Conservation (phyloP, 2,329 filamentous ascomycete genomes). For the Bimuria novae-zelandiae region DNA sequence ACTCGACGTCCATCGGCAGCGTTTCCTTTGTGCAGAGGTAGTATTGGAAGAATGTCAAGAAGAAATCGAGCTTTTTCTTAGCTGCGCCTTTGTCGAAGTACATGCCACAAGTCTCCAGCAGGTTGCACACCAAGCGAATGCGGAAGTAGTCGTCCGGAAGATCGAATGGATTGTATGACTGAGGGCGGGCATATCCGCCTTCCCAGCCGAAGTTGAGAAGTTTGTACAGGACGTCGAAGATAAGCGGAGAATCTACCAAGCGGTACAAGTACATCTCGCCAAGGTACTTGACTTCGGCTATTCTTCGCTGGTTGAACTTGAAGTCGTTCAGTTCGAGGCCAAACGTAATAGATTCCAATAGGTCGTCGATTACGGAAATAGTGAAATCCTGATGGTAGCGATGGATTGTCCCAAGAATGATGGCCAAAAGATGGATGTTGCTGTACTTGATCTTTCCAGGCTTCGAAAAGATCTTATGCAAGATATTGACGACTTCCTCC, state of each 20-base stretch:
- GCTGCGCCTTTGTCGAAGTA: constrained; percentile 93
- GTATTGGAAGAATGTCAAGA: constrained; percentile 95
- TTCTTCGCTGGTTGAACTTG: constrained; percentile 91
- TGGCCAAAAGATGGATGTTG: constrained; percentile 91
- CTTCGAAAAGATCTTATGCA: constrained; percentile 93
- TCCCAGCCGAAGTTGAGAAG: constrained; percentile 91
- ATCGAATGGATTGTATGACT: constrained; percentile 77
- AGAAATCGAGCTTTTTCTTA: constrained; percentile 97
- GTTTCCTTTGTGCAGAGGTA: constrained; percentile 90
- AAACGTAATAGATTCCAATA: constrained; percentile 84
- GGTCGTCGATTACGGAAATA: constrained; percentile 86
- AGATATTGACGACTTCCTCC: constrained; percentile 74
- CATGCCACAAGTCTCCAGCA: constrained; percentile 93
- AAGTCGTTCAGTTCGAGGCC: constrained; percentile 96
- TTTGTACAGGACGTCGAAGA: constrained; percentile 95
- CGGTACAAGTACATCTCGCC: constrained; percentile 98
- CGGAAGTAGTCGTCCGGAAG: constrained; percentile 94
- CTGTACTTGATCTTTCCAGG: constrained; percentile 97
- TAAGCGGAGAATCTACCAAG: constrained; percentile 90
- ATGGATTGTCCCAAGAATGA: constrained; percentile 84
- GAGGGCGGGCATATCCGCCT: constrained; percentile 78
- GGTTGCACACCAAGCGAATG: constrained; percentile 83
- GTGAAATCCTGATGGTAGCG: constrained; percentile 92
- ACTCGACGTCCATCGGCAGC: constrained; percentile 95
- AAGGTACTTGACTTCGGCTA: constrained; percentile 95